A percentile compares a stretch with the other conserved stretches of the same genome.
Conservation (phyloP, 1,284 basidiomycete genomes). For the Uromyces viciae-fabae region DNA sequence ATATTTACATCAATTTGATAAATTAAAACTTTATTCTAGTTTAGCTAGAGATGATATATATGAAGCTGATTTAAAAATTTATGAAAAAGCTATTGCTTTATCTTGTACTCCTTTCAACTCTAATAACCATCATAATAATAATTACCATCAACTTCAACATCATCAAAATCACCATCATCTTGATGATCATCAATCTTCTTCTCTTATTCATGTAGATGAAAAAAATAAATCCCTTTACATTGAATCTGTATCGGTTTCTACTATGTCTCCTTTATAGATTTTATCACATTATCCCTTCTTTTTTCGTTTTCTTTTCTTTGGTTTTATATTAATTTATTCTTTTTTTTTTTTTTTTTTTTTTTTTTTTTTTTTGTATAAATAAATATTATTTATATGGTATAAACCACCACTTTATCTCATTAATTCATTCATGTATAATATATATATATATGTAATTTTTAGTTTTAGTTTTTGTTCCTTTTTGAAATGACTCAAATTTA, state of each 20-base stretch:
- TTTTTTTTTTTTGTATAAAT: neutral
- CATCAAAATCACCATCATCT: neutral
- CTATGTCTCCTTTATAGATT: neutral
- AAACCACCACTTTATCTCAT: neutral
- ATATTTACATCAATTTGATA: conserved; percentile 44
- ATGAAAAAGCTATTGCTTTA: conserved; percentile 18
- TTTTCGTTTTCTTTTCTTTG: neutral
- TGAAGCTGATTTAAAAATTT: conserved; percentile 31
- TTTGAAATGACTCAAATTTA: too few relatives aligned
- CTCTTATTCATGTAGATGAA: conserved; percentile 27
- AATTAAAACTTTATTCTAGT: conserved; percentile 23
- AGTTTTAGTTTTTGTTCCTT: too few relatives aligned
- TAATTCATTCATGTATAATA: neutral
- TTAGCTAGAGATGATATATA: conserved; percentile 27
- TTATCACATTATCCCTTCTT: neutral
- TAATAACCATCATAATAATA: too few relatives aligned
- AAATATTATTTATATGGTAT: too few relatives aligned
- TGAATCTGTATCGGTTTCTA: conserved; percentile 25
- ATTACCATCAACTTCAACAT: too few relatives aligned
- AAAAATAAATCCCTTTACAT: conserved; percentile 34
- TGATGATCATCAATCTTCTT: neutral
- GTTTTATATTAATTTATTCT: neutral
- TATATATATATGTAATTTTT: too few relatives aligned
- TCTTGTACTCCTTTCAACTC: neutral
- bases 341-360: neutral